Evolutionary conservation across 2,329 filamentous ascomycete species (phyloP).

Genomic region (Botrytis byssoidea): DNA sequence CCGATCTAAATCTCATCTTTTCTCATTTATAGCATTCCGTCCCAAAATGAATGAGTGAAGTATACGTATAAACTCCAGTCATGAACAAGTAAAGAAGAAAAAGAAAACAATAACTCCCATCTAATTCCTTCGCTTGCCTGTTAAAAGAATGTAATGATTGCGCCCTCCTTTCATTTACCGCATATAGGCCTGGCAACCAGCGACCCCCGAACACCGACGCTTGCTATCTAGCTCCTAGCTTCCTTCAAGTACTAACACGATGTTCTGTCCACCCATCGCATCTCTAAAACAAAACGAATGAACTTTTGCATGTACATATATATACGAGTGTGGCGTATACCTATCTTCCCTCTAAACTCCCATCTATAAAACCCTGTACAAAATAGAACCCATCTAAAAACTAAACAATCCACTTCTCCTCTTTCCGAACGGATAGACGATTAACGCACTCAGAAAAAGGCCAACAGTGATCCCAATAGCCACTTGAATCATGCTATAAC

Average conservation of each 20-base stretch:
- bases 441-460: slow-evolving; percentile 42
- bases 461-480: slow-evolving; percentile 46
- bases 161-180: neutral
- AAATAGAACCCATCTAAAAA: slow-evolving; percentile 35
- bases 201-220: neutral
- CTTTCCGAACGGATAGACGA: slow-evolving; percentile 45
- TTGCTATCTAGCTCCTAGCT: neutral
- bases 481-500: slow-evolving; percentile 44
- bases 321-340: neutral
- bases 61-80: neutral
- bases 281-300: neutral
- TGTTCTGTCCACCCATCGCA: slow-evolving; percentile 6
- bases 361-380: neutral
- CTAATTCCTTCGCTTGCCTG: neutral
- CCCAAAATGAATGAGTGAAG: slow-evolving; percentile 3
- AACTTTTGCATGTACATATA: neutral
- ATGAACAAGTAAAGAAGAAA: neutral
- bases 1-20: neutral
- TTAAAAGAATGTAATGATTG: slow-evolving; percentile 4
- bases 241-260: neutral
- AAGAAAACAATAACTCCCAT: neutral
- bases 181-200: neutral
- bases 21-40: neutral
- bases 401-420: slow-evolving; percentile 44
- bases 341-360: neutral